These are phyloP conservation scores for Amaranthus hypochondriacus DNA, from an alignment of 148 eudicot species.

Conservation along the genomic window DNA sequence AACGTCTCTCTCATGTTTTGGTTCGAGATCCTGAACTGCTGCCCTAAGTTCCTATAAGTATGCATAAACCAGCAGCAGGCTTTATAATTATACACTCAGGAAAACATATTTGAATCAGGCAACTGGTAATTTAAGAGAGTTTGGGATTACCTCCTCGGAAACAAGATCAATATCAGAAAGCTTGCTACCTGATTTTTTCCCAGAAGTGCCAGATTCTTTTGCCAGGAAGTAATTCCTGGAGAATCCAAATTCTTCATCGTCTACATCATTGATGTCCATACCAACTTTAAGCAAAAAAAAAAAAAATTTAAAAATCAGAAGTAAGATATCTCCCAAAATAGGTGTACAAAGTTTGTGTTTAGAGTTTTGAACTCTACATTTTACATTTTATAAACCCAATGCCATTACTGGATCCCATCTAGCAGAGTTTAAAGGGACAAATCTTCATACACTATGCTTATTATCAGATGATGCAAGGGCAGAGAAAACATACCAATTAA, in stretches of 20 bases:
- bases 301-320: too few relatives aligned
- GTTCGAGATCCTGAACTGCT: slow-evolving; percentile 53
- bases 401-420: too few relatives aligned
- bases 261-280: slow-evolving; percentile 59
- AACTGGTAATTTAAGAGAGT: background rate
- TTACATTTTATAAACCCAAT: too few relatives aligned
- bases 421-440: too few relatives aligned
- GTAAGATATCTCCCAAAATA: background rate
- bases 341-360: background rate
- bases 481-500: too few relatives aligned
- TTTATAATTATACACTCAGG: background rate
- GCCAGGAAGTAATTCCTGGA: slow-evolving; percentile 87
- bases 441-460: too few relatives aligned
- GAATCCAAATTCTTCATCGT: slow-evolving; percentile 75
- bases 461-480: too few relatives aligned
- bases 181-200: slow-evolving; percentile 64
- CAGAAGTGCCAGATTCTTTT: slow-evolving; percentile 57
- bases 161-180: slow-evolving; percentile 74
- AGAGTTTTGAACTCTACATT: too few relatives aligned
- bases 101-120: background rate
- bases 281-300: slow-evolving; percentile 11
- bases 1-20: slow-evolving; percentile 78
- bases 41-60: slow-evolving; percentile 66
- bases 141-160: slow-evolving; percentile 63
- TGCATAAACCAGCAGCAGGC: background rate